Conservation (phyloP, 306 rosid genomes). For the Sindora glabra region DNA sequence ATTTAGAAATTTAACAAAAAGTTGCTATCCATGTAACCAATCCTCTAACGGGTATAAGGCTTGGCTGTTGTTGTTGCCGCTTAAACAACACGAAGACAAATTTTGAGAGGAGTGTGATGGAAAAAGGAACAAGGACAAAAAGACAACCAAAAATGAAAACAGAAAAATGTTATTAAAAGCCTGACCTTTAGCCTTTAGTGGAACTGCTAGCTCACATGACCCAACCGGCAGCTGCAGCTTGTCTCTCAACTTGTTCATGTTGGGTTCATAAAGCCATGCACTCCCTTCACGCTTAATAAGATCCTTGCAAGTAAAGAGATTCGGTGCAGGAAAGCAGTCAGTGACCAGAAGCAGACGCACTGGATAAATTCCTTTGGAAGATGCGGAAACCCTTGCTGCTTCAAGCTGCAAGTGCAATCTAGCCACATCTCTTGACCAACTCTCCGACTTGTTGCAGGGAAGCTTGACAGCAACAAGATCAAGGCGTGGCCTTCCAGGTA, state of each 20-base stretch:
- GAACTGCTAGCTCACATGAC: constrained; percentile 71
- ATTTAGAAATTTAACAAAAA: neutral
- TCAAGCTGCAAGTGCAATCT: constrained; percentile 90
- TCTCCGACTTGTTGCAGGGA: constrained; percentile 66
- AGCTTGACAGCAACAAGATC: constrained; percentile 84
- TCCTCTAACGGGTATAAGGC: no score
- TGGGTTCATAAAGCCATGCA: constrained; percentile 72
- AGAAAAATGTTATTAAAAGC: neutral
- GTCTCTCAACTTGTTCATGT: constrained; percentile 41
- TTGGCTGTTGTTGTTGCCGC: no score
- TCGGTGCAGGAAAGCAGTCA: constrained; percentile 67
- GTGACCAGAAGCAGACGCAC: constrained; percentile 66
- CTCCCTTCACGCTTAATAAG: constrained; percentile 52
- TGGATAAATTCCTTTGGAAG: constrained; percentile 58
- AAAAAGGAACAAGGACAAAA: no score
- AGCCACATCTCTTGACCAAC: constrained; percentile 81
- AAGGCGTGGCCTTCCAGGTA: constrained; percentile 56
- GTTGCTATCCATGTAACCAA: no score
- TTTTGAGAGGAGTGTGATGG: no score
- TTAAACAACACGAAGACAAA: no score
- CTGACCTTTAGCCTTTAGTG: constrained; percentile 54
- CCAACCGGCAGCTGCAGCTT: constrained; percentile 58
- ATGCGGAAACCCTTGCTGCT: constrained; percentile 71
- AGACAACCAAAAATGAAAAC: neutral
- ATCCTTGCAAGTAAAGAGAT: constrained; percentile 67